Evolutionary conservation across 495 filamentous ascomycete genomes (phyloP).

Genomic region (Penicillium goetzii): DNA sequence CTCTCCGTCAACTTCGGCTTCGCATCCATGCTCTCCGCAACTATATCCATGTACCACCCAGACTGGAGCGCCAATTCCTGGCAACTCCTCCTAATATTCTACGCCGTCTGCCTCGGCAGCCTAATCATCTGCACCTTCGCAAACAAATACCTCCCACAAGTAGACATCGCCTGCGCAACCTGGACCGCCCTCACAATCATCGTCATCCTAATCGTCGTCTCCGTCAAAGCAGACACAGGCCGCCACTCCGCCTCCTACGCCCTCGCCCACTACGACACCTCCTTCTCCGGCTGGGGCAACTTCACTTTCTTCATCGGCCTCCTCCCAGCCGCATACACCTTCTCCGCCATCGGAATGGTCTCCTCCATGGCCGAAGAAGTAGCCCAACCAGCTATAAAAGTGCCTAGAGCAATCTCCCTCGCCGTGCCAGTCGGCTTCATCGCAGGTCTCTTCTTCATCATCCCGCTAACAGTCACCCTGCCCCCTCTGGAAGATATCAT

Average conservation of each 20-base stretch:
- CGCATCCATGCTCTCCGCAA: conserved; percentile 59
- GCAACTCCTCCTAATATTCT: conserved; percentile 63
- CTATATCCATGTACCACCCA: conserved; percentile 61
- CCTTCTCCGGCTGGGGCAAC: conserved; percentile 48
- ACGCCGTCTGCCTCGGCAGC: conserved; percentile 58
- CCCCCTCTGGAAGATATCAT: conserved; percentile 50
- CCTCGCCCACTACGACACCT: conserved; percentile 53
- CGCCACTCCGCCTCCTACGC: conserved; percentile 49
- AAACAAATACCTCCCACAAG: conserved; percentile 58
- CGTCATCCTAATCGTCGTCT: conserved; percentile 45
- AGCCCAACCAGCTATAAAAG: conserved; percentile 46
- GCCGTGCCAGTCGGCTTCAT: conserved; percentile 45
- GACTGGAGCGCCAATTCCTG: conserved; percentile 56
- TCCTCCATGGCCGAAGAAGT: conserved; percentile 58
- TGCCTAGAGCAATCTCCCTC: conserved; percentile 50
- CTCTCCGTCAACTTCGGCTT: conserved; percentile 71
- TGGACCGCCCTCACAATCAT: conserved; percentile 46
- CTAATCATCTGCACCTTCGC: conserved; percentile 59
- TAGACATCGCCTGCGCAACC: conserved; percentile 54
- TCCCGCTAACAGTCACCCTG: conserved; percentile 52
- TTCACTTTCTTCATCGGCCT: conserved; percentile 58
- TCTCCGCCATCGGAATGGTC: conserved; percentile 57
- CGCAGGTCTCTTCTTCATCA: conserved; percentile 52
- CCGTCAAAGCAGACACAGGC: conserved; percentile 47
- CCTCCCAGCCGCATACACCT: conserved; percentile 54